Evolutionary conservation across 768 basidiomycete genomes (phyloP).

Genomic region (Tulasnella calospora): DNA sequence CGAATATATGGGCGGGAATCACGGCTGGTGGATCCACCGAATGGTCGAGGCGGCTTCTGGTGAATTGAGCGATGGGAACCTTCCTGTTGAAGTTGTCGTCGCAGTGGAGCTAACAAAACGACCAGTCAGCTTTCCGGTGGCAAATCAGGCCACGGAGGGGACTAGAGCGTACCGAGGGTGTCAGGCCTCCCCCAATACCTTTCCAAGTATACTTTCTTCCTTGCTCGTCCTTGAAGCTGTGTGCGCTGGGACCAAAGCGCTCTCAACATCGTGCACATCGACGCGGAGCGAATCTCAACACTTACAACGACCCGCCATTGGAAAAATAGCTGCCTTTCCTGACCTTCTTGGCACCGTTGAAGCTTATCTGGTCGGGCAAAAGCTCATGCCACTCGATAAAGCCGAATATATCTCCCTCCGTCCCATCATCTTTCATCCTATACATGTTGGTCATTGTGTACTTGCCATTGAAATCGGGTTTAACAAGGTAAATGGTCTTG

Average conservation of each 20-base stretch:
- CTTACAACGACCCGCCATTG: conserved; percentile 12
- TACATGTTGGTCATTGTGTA: conserved; percentile 21
- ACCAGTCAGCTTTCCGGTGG: neutral
- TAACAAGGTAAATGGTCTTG: conserved; percentile 4
- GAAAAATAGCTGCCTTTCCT: conserved; percentile 21
- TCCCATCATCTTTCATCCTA: neutral
- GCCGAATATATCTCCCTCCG: conserved; percentile 13
- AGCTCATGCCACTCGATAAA: conserved; percentile 20
- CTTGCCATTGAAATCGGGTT: conserved; percentile 20
- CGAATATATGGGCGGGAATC: conserved; percentile 36
- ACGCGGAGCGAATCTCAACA: neutral
- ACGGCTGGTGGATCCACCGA: conserved; percentile 30
- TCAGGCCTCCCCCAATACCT: conserved; percentile 38
- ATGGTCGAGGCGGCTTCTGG: conserved; percentile 34
- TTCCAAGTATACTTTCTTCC: conserved; percentile 44
- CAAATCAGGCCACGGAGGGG: neutral
- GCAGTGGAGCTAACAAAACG: conserved; percentile 36
- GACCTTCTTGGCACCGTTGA: conserved; percentile 23
- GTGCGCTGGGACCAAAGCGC: conserved; percentile 34
- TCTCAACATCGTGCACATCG: neutral
- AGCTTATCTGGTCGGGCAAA: conserved; percentile 19
- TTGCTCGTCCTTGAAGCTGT: conserved; percentile 37
- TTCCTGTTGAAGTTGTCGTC: conserved; percentile 36
- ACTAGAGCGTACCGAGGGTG: conserved; percentile 36
- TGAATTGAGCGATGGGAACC: conserved; percentile 40